Evolutionary conservation across 2,329 filamentous ascomycete species (phyloP).

Genomic region (Clonostachys rhizophaga): DNA sequence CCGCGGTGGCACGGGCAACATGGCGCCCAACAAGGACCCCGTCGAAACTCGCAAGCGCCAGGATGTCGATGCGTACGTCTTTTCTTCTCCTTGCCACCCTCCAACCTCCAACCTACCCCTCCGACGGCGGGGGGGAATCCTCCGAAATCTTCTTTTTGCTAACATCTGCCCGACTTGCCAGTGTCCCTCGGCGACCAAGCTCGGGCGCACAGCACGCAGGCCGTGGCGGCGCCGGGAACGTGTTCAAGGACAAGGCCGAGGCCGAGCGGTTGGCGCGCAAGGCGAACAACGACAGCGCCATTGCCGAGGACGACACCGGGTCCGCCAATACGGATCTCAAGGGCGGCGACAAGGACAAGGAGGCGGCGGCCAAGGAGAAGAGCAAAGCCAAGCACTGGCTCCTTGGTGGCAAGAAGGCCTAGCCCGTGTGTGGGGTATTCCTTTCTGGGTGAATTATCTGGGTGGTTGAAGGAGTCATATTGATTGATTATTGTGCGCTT

Average conservation of each 20-base stretch:
- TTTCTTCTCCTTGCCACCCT: constrained; percentile 7
- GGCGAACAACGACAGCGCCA: constrained; percentile 21
- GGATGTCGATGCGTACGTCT: constrained; percentile 68
- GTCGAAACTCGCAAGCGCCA: constrained; percentile 73
- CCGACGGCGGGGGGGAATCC: not conserved
- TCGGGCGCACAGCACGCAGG: constrained; percentile 62
- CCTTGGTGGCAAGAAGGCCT: constrained; percentile 38
- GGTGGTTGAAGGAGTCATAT: no score
- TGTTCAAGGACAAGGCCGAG: constrained; percentile 42
- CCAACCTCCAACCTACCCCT: constrained; percentile 9
- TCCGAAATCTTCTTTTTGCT: not conserved
- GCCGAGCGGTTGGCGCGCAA: constrained; percentile 9
- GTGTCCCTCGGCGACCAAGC: constrained; percentile 50
- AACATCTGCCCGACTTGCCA: constrained; percentile 12
- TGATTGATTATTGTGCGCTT: no score
- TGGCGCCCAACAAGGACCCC: constrained; percentile 70
- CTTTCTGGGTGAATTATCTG: no score
- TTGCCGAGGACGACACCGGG: constrained; percentile 16
- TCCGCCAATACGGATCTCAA: constrained; percentile 4
- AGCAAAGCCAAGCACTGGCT: constrained; percentile 33
- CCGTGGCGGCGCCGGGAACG: constrained; percentile 72
- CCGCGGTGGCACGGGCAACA: constrained; percentile 84
- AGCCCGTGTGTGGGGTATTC: constrained; percentile 6
- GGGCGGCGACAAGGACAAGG: constrained; percentile 9
- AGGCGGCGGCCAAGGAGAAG: constrained; percentile 2